phyloP scores from a whole-genome alignment of 2,329 filamentous ascomycete genomes.

The Fusarium odoratissimum region DNA sequence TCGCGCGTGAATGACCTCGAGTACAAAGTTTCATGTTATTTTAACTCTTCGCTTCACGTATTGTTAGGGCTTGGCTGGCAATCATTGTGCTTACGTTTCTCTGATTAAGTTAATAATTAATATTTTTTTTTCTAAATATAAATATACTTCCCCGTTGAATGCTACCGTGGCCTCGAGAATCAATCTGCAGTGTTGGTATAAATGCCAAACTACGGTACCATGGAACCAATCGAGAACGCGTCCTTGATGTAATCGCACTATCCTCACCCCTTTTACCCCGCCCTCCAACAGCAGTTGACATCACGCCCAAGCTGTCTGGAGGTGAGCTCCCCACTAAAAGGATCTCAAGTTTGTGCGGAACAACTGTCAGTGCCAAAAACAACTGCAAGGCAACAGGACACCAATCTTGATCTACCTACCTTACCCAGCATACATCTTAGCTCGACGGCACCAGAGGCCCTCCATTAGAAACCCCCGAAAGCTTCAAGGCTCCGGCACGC shows the following conservation, averaged over 20 bases:
- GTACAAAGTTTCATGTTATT: not conserved
- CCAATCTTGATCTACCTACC: not conserved
- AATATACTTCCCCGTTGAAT: not conserved
- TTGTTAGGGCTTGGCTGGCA: not conserved
- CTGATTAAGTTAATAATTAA: not conserved
- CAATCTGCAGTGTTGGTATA: not conserved
- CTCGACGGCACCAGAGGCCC: constrained; percentile 1
- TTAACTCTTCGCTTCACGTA: not conserved
- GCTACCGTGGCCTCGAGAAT: not conserved
- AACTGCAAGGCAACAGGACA: constrained; percentile 12
- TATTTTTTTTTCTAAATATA: not conserved
- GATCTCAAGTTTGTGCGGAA: not conserved
- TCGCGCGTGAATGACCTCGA: not conserved
- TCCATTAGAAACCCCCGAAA: constrained; percentile 2
- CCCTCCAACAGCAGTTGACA: constrained; percentile 25
- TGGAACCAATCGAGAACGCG: not conserved
- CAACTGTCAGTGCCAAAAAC: constrained; percentile 18
- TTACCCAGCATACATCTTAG: not conserved
- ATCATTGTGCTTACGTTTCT: not conserved
- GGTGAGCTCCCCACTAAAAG: constrained; percentile 32
- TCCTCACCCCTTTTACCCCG: constrained; percentile 42
- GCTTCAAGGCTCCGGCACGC: constrained; percentile 1
- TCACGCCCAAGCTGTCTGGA: constrained; percentile 27
- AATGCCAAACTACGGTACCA: not conserved
- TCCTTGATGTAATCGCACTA: constrained; percentile 40